A percentile compares a stretch with the other conserved stretches of the same genome.
Conservation (phyloP, 2,329 filamentous ascomycete genomes). For the Tolypocladium paradoxum region DNA sequence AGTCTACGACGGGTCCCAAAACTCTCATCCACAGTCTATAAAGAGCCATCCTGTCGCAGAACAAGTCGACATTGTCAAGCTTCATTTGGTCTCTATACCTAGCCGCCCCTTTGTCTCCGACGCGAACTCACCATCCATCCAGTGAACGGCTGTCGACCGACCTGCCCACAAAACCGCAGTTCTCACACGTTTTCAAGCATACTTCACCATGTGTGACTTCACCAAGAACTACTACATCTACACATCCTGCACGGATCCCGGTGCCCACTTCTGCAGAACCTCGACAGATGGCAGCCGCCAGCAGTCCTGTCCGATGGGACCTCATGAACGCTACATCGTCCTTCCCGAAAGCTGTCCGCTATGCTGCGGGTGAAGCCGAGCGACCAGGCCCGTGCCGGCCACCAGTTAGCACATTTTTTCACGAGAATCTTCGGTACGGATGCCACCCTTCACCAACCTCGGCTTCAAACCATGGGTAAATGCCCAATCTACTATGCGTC, state of each 20-base stretch:
- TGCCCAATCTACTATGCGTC: not conserved
- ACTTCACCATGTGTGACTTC: slow-evolving; percentile 46
- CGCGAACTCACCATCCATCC: not conserved
- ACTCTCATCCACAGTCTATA: not conserved
- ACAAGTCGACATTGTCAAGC: not conserved
- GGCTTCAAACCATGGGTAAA: not conserved
- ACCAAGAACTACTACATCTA: slow-evolving; percentile 73
- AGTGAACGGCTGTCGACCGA: not conserved
- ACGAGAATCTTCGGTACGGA: not conserved
- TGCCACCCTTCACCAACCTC: not conserved
- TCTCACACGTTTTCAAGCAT: not conserved
- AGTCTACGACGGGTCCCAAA: not conserved
- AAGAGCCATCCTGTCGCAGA: not conserved
- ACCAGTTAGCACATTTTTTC: not conserved
- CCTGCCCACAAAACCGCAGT: not conserved
- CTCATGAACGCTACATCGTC: slow-evolving; percentile 66
- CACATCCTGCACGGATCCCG: slow-evolving; percentile 57
- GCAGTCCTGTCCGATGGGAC: slow-evolving; percentile 48
- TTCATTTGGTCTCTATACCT: not conserved
- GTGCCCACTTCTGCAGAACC: slow-evolving; percentile 60
- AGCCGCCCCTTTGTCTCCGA: not conserved
- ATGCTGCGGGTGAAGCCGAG: slow-evolving; percentile 24
- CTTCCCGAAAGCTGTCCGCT: slow-evolving; percentile 49
- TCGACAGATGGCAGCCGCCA: slow-evolving; percentile 55
- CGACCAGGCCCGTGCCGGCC: not conserved